Percentiles rank a stretch among this genome's conserved stretches.
Conservation (phyloP, 2,329 filamentous ascomycete genomes). For the Scleromitrula shiraiana region DNA sequence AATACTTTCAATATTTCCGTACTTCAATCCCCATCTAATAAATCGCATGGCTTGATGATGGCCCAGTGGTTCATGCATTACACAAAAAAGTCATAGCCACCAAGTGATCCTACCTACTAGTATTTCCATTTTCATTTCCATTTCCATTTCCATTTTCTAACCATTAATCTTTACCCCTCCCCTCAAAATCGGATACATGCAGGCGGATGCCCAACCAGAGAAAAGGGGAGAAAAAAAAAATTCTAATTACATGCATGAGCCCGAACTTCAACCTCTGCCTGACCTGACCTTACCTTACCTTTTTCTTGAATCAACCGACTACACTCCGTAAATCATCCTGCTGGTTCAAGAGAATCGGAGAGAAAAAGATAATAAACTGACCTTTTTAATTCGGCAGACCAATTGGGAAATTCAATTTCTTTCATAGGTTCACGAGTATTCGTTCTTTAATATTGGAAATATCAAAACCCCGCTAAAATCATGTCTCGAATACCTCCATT, state of each 20-base stretch:
- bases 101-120: slow-evolving; percentile 2
- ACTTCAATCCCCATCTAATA: too few relatives aligned
- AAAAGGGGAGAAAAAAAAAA: not conserved
- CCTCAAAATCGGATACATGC: too few relatives aligned
- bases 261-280: slow-evolving; percentile 2
- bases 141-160: too few relatives aligned
- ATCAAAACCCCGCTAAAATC: slow-evolving; percentile 7
- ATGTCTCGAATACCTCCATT: slow-evolving; percentile 24
- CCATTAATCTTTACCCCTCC: too few relatives aligned
- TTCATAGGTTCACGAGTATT: too few relatives aligned
- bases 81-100: slow-evolving; percentile 1
- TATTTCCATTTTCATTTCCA: slow-evolving; percentile 2
- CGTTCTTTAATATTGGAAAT: too few relatives aligned
- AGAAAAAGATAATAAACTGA: not conserved
- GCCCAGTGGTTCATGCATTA: not conserved
- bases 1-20: too few relatives aligned
- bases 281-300: too few relatives aligned
- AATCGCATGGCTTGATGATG: too few relatives aligned
- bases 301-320: not conserved
- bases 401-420: too few relatives aligned
- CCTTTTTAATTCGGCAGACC: not conserved
- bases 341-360: not conserved
- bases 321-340: not conserved
- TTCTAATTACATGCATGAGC: slow-evolving; percentile 12
- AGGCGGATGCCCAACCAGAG: slow-evolving; percentile 10